Conservation (phyloP, 345 rosid species). For the Gossypium rotundifolium region DNA sequence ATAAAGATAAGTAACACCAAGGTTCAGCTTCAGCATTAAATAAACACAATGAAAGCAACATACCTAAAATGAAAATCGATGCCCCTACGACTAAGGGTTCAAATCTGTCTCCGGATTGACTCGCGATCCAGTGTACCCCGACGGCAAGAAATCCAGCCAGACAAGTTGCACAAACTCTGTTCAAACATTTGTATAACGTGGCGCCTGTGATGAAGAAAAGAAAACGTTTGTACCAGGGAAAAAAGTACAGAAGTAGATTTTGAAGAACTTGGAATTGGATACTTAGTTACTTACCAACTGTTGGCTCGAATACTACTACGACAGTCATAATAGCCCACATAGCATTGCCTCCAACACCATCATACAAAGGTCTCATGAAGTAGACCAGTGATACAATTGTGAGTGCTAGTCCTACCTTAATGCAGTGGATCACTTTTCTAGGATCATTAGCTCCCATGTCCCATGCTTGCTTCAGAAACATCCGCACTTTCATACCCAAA, state of each 20-base stretch:
- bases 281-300: conserved; percentile 36
- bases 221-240: background rate
- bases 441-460: conserved; percentile 33
- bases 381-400: conserved; percentile 32
- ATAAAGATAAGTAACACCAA: background rate
- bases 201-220: conserved; percentile 27
- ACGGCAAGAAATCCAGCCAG: conserved; percentile 43
- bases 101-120: conserved; percentile 25
- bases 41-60: conserved; percentile 8
- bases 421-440: conserved; percentile 38
- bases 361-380: conserved; percentile 38
- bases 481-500: conserved; percentile 17
- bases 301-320: conserved; percentile 40
- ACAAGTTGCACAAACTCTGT: conserved; percentile 34
- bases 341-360: conserved; percentile 46
- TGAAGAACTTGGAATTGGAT: conserved; percentile 2
- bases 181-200: conserved; percentile 32
- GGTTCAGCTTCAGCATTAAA: background rate
- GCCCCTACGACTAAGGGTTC: conserved; percentile 33
- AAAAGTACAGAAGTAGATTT: background rate
- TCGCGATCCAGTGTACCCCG: conserved; percentile 43
- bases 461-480: conserved; percentile 32
- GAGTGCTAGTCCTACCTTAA: conserved; percentile 42
- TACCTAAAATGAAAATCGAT: conserved; percentile 38
- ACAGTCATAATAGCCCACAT: conserved; percentile 60